These are phyloP conservation scores for Diaporthe citrichinensis DNA, from an alignment of 2,329 filamentous ascomycete species.

Conservation along the genomic window DNA sequence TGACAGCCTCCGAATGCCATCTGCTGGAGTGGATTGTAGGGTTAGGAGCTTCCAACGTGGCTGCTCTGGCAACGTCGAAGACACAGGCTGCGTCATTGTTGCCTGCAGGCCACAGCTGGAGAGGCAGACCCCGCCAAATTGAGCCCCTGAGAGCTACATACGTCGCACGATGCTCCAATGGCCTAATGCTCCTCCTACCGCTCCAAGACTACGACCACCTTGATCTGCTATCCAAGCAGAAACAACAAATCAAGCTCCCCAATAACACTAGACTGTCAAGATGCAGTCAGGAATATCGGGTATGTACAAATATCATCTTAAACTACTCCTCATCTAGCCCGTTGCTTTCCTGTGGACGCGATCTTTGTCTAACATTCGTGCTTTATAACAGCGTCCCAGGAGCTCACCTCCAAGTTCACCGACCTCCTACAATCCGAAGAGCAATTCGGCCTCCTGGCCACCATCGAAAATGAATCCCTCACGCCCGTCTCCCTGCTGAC, in stretches of 20 bases:
- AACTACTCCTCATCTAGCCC: no score
- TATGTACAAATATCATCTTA: background rate
- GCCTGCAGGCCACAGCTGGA: constrained; percentile 12
- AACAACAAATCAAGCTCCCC: background rate
- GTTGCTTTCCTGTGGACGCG: background rate
- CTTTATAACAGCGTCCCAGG: constrained; percentile 74
- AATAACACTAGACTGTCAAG: background rate
- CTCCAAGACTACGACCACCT: background rate
- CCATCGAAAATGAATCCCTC: constrained; percentile 78
- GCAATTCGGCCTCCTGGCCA: constrained; percentile 79
- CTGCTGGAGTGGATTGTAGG: background rate
- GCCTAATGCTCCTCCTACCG: background rate
- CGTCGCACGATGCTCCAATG: constrained; percentile 27
- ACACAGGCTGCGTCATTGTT: constrained; percentile 19
- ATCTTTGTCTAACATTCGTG: background rate
- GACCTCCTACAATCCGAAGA: constrained; percentile 72
- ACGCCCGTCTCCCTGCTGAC: constrained; percentile 69
- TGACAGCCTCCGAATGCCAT: background rate
- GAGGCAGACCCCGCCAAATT: constrained; percentile 15
- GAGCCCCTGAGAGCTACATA: constrained; percentile 31
- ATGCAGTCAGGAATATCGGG: constrained; percentile 43
- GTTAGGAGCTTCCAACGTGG: constrained; percentile 16
- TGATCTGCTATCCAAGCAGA: constrained; percentile 6
- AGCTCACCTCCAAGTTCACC: constrained; percentile 82
- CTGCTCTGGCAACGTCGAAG: constrained; percentile 15